phyloP scores from a whole-genome alignment of 768 basidiomycete genomes.

The Pulveroboletus sp. region DNA sequence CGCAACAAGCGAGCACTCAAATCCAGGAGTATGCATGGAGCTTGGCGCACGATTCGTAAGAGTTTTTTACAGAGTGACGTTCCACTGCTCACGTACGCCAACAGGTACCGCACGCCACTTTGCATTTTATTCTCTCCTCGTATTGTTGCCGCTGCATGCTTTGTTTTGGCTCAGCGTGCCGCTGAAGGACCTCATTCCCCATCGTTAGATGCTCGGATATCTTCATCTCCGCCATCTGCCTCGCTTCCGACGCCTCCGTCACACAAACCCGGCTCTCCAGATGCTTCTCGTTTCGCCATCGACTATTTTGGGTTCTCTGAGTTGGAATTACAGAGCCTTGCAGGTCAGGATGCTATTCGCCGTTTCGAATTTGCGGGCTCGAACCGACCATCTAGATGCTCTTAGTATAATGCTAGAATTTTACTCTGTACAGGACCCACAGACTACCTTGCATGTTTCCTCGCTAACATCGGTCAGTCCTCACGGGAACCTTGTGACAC shows the following conservation, averaged over 20 bases:
- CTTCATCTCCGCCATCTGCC: conserved; percentile 65
- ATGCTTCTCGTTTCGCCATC: conserved; percentile 63
- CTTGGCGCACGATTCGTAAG: conserved; percentile 83
- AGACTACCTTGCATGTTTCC: conserved; percentile 48
- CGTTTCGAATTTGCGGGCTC: background rate
- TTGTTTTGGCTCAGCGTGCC: conserved; percentile 70
- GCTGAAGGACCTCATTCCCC: conserved; percentile 71
- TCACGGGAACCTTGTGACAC: background rate
- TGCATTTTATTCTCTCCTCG: conserved; percentile 69
- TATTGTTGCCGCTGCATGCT: conserved; percentile 75
- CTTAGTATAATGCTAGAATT: conserved; percentile 69
- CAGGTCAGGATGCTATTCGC: conserved; percentile 44
- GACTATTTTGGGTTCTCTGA: conserved; percentile 66
- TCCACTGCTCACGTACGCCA: conserved; percentile 6
- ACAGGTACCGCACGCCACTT: conserved; percentile 75
- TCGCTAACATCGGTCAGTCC: conserved; percentile 50
- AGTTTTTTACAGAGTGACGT: conserved; percentile 12
- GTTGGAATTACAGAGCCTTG: conserved; percentile 52
- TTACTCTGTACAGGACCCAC: conserved; percentile 60
- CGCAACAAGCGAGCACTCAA: conserved; percentile 42
- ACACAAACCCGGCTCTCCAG: conserved; percentile 69
- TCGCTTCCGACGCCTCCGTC: conserved; percentile 82
- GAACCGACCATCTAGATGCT: conserved; percentile 44
- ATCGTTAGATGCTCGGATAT: conserved; percentile 73
- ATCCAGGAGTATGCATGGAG: conserved; percentile 83